These are phyloP conservation scores for Pseudocercospora fuligena DNA, from an alignment of 2,329 filamentous ascomycete genomes.

Conservation along the genomic window DNA sequence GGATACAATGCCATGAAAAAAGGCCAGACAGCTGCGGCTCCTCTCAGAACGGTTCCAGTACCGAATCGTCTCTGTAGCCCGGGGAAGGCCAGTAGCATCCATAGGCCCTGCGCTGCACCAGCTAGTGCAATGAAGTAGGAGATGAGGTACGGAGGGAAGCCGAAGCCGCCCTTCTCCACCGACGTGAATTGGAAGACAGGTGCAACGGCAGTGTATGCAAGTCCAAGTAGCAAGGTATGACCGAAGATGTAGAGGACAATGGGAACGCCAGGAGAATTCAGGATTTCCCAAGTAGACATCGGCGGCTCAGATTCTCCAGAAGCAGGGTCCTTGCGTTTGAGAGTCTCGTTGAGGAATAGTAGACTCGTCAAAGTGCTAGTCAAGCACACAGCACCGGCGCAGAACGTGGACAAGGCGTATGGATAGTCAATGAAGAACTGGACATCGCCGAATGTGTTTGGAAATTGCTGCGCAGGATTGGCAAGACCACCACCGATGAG, in stretches of 20 bases:
- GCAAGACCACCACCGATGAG: conserved; percentile 70
- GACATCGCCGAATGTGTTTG: conserved; percentile 58
- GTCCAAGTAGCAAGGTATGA: conserved; percentile 70
- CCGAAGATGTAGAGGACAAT: conserved; percentile 69
- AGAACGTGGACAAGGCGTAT: conserved; percentile 68
- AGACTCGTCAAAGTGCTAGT: conserved; percentile 57
- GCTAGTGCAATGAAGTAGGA: conserved; percentile 67
- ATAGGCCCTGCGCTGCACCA: conserved; percentile 70
- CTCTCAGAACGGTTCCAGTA: conserved; percentile 67
- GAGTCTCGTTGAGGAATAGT: conserved; percentile 27
- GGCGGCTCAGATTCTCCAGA: conserved; percentile 31
- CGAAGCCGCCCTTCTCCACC: conserved; percentile 66
- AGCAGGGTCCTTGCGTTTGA: conserved; percentile 35
- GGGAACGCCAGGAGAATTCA: conserved; percentile 68
- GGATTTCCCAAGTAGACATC: conserved; percentile 59
- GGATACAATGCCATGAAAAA: conserved; percentile 64
- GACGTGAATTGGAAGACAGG: conserved; percentile 72
- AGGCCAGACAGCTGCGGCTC: conserved; percentile 65
- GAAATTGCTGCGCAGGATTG: conserved; percentile 68
- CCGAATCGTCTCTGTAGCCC: conserved; percentile 68
- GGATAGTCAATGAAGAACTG: conserved; percentile 68
- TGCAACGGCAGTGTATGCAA: conserved; percentile 71
- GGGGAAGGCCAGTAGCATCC: conserved; percentile 74
- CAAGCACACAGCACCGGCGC: conserved; percentile 59
- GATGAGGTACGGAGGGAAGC: conserved; percentile 66